Evolutionary conservation across 441 rosid species (phyloP).

Genomic region (Bruguiera hainesii): DNA sequence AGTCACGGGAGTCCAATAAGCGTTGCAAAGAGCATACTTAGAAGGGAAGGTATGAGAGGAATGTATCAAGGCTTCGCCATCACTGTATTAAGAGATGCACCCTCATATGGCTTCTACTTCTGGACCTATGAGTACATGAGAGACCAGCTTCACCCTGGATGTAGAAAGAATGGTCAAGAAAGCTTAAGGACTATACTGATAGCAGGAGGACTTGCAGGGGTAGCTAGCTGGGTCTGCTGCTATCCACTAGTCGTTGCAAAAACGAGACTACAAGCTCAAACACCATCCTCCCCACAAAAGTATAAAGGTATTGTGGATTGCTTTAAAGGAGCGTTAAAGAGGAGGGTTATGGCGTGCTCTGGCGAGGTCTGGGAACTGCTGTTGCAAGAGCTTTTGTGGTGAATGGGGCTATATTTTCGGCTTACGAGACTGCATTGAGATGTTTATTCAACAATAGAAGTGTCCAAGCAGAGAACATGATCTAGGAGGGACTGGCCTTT

Average conservation of each 20-base stretch:
- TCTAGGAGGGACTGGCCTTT: conserved; percentile 22
- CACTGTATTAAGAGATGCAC: conserved; percentile 85
- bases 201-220: conserved; percentile 94
- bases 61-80: conserved; percentile 71
- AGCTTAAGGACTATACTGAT: conserved; percentile 66
- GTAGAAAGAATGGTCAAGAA: conserved; percentile 75
- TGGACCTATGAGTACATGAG: conserved; percentile 84
- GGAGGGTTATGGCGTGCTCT: conserved; percentile 74
- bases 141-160: conserved; percentile 86
- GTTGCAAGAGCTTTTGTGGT: conserved; percentile 94
- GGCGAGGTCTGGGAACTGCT: conserved; percentile 93
- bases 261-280: conserved; percentile 76
- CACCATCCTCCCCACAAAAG: conserved; percentile 30
- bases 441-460: conserved; percentile 56
- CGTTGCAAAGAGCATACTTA: conserved; percentile 60
- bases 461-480: conserved; percentile 40
- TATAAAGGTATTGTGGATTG: conserved; percentile 77
- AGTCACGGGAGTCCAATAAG: conserved; percentile 46
- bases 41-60: conserved; percentile 58
- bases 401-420: conserved; percentile 85
- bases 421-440: conserved; percentile 81
- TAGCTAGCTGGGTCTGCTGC: conserved; percentile 88
- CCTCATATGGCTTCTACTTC: conserved; percentile 84
- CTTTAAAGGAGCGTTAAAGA: conserved; percentile 53
- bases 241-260: conserved; percentile 87